Conservation (phyloP, 1,284 basidiomycete genomes). For the Cystobasidium pallidum region DNA sequence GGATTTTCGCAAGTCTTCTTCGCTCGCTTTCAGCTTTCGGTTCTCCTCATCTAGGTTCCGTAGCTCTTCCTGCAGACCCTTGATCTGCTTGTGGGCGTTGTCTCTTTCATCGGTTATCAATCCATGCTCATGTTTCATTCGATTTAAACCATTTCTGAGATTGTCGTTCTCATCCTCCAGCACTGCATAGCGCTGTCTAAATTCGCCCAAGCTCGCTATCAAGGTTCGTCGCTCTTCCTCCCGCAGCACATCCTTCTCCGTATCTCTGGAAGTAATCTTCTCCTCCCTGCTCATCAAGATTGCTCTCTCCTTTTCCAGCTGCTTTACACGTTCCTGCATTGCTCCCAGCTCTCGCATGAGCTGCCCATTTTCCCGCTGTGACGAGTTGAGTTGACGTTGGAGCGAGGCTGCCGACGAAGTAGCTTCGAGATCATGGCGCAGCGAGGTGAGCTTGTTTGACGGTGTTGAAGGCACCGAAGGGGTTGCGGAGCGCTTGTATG, state of each 20-base stretch:
- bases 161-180: conserved; percentile 47
- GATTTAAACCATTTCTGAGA: conserved; percentile 39
- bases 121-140: conserved; percentile 45
- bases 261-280: conserved; percentile 29
- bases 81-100: conserved; percentile 28
- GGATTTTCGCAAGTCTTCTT: conserved; percentile 18
- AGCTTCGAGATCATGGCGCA: conserved; percentile 29
- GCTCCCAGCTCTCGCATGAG: conserved; percentile 40
- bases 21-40: conserved; percentile 27
- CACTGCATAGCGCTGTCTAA: conserved; percentile 39
- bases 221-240: conserved; percentile 40
- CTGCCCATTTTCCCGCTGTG: conserved; percentile 33
- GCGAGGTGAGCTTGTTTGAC: conserved; percentile 26
- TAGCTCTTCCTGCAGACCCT: conserved; percentile 35
- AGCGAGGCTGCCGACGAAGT: conserved; percentile 26
- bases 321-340: conserved; percentile 44
- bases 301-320: conserved; percentile 49
- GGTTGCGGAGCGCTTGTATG: conserved; percentile 9
- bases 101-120: conserved; percentile 42
- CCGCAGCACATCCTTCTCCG: conserved; percentile 7
- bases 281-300: conserved; percentile 48
- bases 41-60: conserved; percentile 45
- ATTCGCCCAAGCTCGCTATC: conserved; percentile 37
- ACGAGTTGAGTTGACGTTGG: conserved; percentile 34
- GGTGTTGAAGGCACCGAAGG: conserved; percentile 32